A percentile compares a stretch with the other conserved stretches of the same genome.
These are phyloP conservation scores for Dendrocalamus sinicus DNA, from an alignment of 176 grass and related monocot species.

Conservation along the genomic window DNA sequence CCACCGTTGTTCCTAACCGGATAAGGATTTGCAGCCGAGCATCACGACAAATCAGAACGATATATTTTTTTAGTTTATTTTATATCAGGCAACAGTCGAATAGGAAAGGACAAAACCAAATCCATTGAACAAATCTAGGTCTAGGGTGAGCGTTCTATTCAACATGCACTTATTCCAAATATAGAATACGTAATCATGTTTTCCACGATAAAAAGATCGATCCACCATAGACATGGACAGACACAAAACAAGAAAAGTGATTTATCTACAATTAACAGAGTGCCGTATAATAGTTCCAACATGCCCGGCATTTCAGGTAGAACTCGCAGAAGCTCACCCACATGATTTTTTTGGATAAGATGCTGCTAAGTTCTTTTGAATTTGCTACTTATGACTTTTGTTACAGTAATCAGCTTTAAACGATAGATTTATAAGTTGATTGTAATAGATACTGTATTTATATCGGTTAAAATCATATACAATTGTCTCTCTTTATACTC, in stretches of 20 bases:
- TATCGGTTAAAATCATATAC: no score
- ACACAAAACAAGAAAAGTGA: background rate
- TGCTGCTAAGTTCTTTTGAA: no score
- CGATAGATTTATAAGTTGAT: no score
- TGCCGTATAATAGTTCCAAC: background rate
- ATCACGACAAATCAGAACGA: conserved; percentile 13
- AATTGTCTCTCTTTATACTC: no score
- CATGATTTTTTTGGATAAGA: background rate
- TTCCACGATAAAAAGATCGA: conserved; percentile 34
- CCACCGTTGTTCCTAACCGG: conserved; percentile 41
- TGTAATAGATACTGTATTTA: no score
- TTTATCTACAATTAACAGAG: background rate
- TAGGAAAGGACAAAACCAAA: conserved; percentile 41
- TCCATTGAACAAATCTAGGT: conserved; percentile 55
- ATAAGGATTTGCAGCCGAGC: conserved; percentile 50
- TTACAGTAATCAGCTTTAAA: no score
- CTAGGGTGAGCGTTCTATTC: conserved; percentile 21
- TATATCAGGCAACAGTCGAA: conserved; percentile 29
- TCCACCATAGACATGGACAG: conserved; percentile 31
- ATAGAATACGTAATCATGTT: conserved; percentile 17
- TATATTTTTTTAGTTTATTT: conserved; percentile 48
- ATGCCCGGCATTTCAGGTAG: background rate
- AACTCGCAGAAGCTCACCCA: background rate
- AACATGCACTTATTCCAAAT: conserved; percentile 49
- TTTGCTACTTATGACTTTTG: no score